Evolutionary conservation across 176 grass and related monocot genomes (phyloP).

Genomic region (Thinopyrum elongatum): DNA sequence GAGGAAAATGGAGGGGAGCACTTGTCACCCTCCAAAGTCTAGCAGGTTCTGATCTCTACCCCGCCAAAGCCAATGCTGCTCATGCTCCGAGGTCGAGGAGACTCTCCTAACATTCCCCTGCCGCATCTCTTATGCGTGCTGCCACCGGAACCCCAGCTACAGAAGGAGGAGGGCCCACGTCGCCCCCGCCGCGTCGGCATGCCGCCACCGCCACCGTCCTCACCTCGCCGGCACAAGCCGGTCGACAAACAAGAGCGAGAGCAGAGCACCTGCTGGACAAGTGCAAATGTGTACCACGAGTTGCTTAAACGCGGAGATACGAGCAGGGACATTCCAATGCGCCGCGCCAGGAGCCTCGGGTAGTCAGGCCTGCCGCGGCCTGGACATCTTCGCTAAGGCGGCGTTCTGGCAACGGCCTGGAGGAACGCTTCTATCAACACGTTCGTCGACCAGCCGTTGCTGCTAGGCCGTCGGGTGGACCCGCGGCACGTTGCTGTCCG

Average conservation of each 20-base stretch:
- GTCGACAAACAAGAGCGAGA: background rate
- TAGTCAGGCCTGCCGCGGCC: conserved; percentile 12
- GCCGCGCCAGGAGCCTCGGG: background rate
- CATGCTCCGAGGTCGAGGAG: conserved; percentile 18
- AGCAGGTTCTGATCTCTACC: conserved; percentile 7
- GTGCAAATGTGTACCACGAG: background rate
- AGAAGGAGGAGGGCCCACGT: conserved; percentile 26
- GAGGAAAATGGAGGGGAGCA: conserved; percentile 38
- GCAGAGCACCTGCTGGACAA: background rate
- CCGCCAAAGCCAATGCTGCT: background rate
- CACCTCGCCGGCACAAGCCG: conserved; percentile 27
- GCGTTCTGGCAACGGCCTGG: conserved; percentile 76
- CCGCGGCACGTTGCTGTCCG: conserved; percentile 59
- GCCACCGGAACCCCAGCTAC: conserved; percentile 10
- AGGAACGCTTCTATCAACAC: conserved; percentile 84
- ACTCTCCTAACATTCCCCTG: conserved; percentile 34
- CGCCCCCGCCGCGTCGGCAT: conserved; percentile 19
- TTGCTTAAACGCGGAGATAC: background rate
- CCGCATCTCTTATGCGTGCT: conserved; percentile 30
- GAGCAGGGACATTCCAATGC: background rate
- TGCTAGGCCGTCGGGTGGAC: conserved; percentile 76
- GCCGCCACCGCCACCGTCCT: conserved; percentile 22
- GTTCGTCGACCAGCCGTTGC: conserved; percentile 69
- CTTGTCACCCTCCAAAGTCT: conserved; percentile 38
- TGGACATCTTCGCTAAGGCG: conserved; percentile 34